These are phyloP conservation scores for Aotearoamyces nothofagi DNA, from an alignment of 2,329 filamentous ascomycete genomes.

Conservation along the genomic window DNA sequence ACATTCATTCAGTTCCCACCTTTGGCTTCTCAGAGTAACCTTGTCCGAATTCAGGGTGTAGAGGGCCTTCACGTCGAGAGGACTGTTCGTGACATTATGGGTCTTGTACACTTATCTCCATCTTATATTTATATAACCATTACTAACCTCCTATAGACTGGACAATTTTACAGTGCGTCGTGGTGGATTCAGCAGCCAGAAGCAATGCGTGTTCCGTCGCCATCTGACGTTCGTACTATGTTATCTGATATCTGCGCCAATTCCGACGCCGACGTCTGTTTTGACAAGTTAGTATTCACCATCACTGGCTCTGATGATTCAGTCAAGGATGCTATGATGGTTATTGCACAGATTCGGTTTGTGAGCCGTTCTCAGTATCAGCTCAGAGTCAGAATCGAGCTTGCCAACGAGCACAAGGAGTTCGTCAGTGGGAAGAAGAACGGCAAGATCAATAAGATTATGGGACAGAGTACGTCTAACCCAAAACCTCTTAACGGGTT, in stretches of 20 bases:
- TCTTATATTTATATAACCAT: constrained; percentile 6
- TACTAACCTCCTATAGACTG: constrained; percentile 39
- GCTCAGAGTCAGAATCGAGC: constrained; percentile 94
- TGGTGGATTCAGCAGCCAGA: constrained; percentile 87
- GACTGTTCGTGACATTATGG: constrained; percentile 91
- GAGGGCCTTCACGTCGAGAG: constrained; percentile 91
- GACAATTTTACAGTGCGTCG: constrained; percentile 92
- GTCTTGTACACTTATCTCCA: constrained; percentile 49
- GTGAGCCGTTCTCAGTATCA: constrained; percentile 78
- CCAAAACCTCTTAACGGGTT: background rate
- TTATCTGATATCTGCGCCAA: constrained; percentile 92
- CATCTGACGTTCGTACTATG: constrained; percentile 71
- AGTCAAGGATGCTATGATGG: constrained; percentile 86
- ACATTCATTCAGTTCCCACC: constrained; percentile 88
- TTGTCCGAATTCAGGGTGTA: constrained; percentile 80
- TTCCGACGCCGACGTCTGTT: constrained; percentile 86
- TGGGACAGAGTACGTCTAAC: constrained; percentile 69
- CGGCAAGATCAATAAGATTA: constrained; percentile 99
- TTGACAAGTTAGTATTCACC: constrained; percentile 86
- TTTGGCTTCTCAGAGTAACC: constrained; percentile 68
- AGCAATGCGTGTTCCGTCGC: constrained; percentile 39
- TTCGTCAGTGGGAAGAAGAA: constrained; percentile 99
- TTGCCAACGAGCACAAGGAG: constrained; percentile 98
- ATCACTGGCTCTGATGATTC: constrained; percentile 93
- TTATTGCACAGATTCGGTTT: constrained; percentile 84